Percentiles rank a stretch among this genome's conserved stretches.
phyloP scores from a whole-genome alignment of 192 early-diverging fungal species.

The Allomyces macrogynus region DNA sequence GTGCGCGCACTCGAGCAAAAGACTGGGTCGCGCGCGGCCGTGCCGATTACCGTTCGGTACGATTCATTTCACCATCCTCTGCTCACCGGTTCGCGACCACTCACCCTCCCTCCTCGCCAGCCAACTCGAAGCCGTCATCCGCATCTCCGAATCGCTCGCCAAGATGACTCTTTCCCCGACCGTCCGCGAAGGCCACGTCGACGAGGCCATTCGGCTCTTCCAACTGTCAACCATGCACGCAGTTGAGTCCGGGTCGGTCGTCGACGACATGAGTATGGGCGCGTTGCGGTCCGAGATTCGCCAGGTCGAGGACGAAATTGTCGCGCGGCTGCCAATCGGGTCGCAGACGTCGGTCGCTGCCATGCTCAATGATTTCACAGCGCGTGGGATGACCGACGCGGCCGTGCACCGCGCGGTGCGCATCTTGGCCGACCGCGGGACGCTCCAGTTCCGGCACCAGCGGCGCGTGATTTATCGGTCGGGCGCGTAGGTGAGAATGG shows the following conservation, averaged over 20 bases:
- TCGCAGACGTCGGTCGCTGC: slow-evolving; percentile 37
- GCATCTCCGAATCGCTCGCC: slow-evolving; percentile 91
- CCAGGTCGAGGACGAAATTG: slow-evolving; percentile 62
- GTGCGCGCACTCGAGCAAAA: slow-evolving; percentile 58
- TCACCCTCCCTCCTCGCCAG: slow-evolving; percentile 9
- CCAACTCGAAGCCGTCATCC: slow-evolving; percentile 96
- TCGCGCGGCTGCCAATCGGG: slow-evolving; percentile 69
- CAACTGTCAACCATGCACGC: slow-evolving; percentile 95
- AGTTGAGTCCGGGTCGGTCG: slow-evolving; percentile 66
- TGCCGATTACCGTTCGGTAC: slow-evolving; percentile 87
- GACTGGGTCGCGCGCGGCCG: slow-evolving; percentile 48
- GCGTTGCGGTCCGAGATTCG: slow-evolving; percentile 58
- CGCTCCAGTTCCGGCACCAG: slow-evolving; percentile 59
- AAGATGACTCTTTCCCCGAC: slow-evolving; percentile 75
- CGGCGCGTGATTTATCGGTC: slow-evolving; percentile 33
- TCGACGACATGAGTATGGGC: slow-evolving; percentile 55
- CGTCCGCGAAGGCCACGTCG: slow-evolving; percentile 74
- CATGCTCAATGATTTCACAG: slow-evolving; percentile 25
- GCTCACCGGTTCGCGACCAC: no score
- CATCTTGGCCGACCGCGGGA: slow-evolving; percentile 60
- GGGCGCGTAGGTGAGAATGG: slow-evolving; percentile 9
- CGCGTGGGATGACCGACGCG: slow-evolving; percentile 22
- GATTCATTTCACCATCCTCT: neutral
- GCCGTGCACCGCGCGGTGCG: slow-evolving; percentile 53
- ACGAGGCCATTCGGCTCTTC: slow-evolving; percentile 94